Conservation (phyloP, 2,329 filamentous ascomycete species). For the Xylaria sp. region DNA sequence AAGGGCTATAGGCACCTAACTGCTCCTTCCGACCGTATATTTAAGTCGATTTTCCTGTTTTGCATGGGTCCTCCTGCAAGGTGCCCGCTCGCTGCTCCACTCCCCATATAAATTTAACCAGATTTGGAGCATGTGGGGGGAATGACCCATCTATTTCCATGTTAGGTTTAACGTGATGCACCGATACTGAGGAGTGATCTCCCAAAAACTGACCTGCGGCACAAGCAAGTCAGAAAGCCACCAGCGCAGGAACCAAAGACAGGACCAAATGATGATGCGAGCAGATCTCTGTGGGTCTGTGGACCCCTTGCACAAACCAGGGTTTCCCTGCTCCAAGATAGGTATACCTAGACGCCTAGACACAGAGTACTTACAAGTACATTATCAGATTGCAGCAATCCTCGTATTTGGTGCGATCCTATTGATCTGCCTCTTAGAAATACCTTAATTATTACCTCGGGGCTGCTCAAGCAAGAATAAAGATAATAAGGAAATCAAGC, state of each 20-base stretch:
- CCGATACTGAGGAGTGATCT: too few species aligned
- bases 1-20: too few species aligned
- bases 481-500: neutral
- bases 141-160: too few species aligned
- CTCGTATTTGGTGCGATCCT: conserved; percentile 6
- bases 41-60: too few species aligned
- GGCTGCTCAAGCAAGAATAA: too few species aligned
- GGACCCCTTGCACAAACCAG: conserved; percentile 2
- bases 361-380: neutral
- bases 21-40: too few species aligned
- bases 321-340: conserved; percentile 3
- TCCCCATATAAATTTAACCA: too few species aligned
- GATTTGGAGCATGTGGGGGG: too few species aligned
- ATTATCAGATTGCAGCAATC: conserved; percentile 28
- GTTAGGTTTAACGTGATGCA: too few species aligned
- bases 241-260: conserved; percentile 19
- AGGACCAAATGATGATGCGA: conserved; percentile 19
- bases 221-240: conserved; percentile 12
- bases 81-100: too few species aligned
- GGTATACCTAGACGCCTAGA: conserved; percentile 3
- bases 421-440: neutral
- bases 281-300: conserved; percentile 23
- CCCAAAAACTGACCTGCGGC: too few species aligned
- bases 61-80: too few species aligned
- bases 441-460: neutral